A percentile compares a stretch with the other conserved stretches of the same genome.
phyloP scores from a whole-genome alignment of 257 asterid genomes.

The Solanum pimpinellifolium region DNA sequence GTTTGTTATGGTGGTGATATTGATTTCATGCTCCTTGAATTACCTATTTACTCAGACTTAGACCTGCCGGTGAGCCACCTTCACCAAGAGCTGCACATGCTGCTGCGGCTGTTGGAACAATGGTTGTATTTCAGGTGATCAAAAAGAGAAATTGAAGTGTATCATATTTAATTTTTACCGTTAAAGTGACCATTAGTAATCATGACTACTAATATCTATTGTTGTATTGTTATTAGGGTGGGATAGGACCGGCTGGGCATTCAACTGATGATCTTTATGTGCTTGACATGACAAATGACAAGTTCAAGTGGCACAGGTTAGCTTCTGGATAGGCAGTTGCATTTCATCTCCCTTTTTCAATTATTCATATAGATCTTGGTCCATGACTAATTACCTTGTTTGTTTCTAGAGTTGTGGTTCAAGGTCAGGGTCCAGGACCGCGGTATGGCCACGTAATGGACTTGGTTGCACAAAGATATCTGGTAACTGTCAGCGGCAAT shows the following conservation, averaged over 20 bases:
- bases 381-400: constrained; percentile 14
- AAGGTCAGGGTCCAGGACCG: constrained; percentile 98
- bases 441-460: constrained; percentile 98
- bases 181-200: neutral
- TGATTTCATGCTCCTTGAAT: constrained; percentile 5
- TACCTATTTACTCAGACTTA: constrained; percentile 34
- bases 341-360: neutral
- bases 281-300: constrained; percentile 89
- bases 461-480: constrained; percentile 94
- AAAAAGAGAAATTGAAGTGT: neutral
- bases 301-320: constrained; percentile 96
- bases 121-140: constrained; percentile 97
- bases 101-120: constrained; percentile 96
- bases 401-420: constrained; percentile 81
- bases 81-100: constrained; percentile 98
- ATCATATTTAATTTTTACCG: neutral
- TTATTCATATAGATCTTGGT: neutral
- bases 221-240: constrained; percentile 56
- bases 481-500: constrained; percentile 84
- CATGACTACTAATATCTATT: neutral
- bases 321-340: constrained; percentile 13
- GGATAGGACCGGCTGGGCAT: constrained; percentile 99
- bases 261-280: constrained; percentile 90
- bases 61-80: constrained; percentile 98
- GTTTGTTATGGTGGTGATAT: neutral